Evolutionary conservation across 495 filamentous ascomycete species (phyloP).

Genomic region (Tuber calosporum): DNA sequence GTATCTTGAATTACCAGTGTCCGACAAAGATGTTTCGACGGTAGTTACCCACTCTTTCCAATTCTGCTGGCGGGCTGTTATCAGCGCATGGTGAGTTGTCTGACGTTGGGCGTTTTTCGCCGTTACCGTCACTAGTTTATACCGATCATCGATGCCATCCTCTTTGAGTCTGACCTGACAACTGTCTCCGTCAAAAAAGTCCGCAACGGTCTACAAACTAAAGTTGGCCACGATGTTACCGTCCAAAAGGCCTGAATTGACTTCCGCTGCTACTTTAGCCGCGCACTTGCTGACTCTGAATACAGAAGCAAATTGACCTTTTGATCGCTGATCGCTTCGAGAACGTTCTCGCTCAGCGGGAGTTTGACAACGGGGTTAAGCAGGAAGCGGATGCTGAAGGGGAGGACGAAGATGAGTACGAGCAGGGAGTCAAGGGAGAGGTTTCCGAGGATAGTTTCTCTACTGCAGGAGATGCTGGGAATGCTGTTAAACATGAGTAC

Average conservation of each 20-base stretch:
- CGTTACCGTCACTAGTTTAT: constrained; percentile 51
- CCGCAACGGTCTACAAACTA: constrained; percentile 65
- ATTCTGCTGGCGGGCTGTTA: neutral
- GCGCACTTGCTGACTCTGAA: constrained; percentile 6
- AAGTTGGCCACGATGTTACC: constrained; percentile 71
- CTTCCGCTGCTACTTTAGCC: constrained; percentile 5
- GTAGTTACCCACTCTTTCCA: neutral
- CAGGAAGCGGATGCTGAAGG: constrained; percentile 56
- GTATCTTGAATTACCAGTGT: constrained; percentile 4
- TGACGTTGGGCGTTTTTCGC: neutral
- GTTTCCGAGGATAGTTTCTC: constrained; percentile 47
- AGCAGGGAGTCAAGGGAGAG: constrained; percentile 48
- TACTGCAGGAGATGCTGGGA: constrained; percentile 10
- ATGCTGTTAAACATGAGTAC: constrained; percentile 35
- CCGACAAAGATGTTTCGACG: constrained; percentile 5
- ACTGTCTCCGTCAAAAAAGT: constrained; percentile 91
- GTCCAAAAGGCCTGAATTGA: constrained; percentile 64
- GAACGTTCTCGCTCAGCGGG: constrained; percentile 53
- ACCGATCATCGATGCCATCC: constrained; percentile 84
- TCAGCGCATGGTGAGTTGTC: neutral
- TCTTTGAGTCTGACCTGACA: constrained; percentile 70
- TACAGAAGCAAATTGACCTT: constrained; percentile 66
- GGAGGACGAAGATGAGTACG: constrained; percentile 43
- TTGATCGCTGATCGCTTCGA: constrained; percentile 91
- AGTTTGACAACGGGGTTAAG: constrained; percentile 43